Evolutionary conservation across 441 rosid genomes (phyloP), one percentile per base, ranked within the genome.

Genomic region (Erodium trifolium): DNA sequence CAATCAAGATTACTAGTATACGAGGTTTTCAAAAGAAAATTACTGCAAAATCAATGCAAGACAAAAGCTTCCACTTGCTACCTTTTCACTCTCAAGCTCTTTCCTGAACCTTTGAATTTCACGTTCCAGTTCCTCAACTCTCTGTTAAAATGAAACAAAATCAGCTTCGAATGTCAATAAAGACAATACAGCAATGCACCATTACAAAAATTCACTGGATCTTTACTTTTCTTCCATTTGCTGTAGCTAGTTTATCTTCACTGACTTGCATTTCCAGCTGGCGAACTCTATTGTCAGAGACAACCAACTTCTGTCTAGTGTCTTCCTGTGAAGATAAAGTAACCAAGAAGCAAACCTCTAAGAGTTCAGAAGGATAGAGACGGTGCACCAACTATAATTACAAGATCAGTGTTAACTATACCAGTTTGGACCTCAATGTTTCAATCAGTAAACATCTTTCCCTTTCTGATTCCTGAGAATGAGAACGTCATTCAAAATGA

Each of bases 61-160:
- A 59, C 13, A 23, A 18, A 59, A 59, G 17, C 63, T 59, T 59
- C 27, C 63, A 59, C 0, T 17, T 59, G 23, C 27, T 88, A 92
- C 97, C 97, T 90, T 91, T 80, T 92, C 97, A 71, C 78, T 83
- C 76, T 84, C 94, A 68, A 94, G 92, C 74, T 85, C 92, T 72
- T 86, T 83, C 72, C 77, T 84, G 74, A 82, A 71, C 69, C 76
- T 81, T 79, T 79, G 78, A 49, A 78, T 69, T 83, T 85, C 94
- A 67, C 77, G 80, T 70, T 92, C 92, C 68, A 88, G 94, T 77
- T 91, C 97, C 78, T 84, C 96, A 19, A 85, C 73, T 85, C 82
- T 87, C 99, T 91, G 64, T 75, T 85, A 81, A 78, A 27, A 62
- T 12, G 18, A 67, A 69, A 66, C 69, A 67, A 31, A n/a, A 71